These are phyloP conservation scores for Speleostelium caveatum DNA, from an alignment of 78 protist genomes.

Conservation along the genomic window DNA sequence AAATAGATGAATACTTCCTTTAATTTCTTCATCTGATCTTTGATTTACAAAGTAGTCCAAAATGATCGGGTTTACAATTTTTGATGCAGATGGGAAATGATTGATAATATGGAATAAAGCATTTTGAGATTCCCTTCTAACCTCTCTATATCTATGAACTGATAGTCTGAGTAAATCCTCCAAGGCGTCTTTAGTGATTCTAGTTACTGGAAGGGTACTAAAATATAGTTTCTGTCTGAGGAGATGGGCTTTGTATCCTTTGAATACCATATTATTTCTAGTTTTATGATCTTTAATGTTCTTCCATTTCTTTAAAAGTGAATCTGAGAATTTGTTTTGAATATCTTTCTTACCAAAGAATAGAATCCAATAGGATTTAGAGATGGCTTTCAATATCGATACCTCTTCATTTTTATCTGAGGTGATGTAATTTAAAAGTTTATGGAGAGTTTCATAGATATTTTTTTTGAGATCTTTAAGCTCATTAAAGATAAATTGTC, in stretches of 20 bases:
- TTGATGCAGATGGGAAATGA: neutral
- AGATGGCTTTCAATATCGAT: constrained; percentile 1
- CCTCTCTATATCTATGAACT: constrained; percentile 18
- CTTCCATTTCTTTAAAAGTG: constrained; percentile 38
- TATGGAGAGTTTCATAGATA: neutral
- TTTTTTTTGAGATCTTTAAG: neutral
- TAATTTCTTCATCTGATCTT: constrained; percentile 15
- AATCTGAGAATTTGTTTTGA: neutral
- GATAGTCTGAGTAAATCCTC: neutral
- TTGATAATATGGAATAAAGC: neutral
- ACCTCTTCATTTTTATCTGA: constrained; percentile 47
- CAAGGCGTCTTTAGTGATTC: neutral
- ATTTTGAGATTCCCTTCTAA: constrained; percentile 26
- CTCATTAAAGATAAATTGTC: constrained; percentile 12
- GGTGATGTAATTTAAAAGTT: neutral
- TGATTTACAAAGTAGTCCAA: neutral
- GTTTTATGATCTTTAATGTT: constrained; percentile 7
- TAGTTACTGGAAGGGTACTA: neutral
- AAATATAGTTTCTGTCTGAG: constrained; percentile 1
- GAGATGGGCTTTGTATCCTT: constrained; percentile 20
- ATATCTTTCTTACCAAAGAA: constrained; percentile 19
- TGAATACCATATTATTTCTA: constrained; percentile 39
- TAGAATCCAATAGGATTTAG: constrained; percentile 5
- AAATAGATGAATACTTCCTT: constrained; percentile 9
- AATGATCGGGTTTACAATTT: neutral